These are phyloP conservation scores for Mycotypha africana DNA, from an alignment of 371 early-diverging fungal species.

Conservation along the genomic window DNA sequence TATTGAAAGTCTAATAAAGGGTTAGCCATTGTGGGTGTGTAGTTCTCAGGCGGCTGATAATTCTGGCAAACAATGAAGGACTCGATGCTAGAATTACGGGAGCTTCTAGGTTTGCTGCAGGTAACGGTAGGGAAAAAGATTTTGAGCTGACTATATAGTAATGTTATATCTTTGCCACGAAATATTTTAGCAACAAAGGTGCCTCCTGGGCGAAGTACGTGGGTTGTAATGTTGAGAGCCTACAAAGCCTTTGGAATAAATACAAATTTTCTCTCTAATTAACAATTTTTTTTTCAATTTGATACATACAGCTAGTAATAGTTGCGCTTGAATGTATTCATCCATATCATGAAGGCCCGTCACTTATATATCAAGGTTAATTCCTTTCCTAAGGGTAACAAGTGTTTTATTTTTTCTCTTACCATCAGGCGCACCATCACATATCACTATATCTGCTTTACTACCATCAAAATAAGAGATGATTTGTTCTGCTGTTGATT, in stretches of 20 bases:
- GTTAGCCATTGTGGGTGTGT: constrained; percentile 85
- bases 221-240: constrained; percentile 93
- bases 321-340: constrained; percentile 97
- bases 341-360: constrained; percentile 99
- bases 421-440: constrained; percentile 99
- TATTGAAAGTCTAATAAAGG: constrained; percentile 78
- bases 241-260: too few relatives aligned
- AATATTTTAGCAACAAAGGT: constrained; percentile 98
- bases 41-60: constrained; percentile 79
- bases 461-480: constrained; percentile 83
- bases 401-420: constrained; percentile 6
- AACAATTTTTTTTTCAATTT: too few relatives aligned
- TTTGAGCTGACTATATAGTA: constrained; percentile 88
- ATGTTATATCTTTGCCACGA: constrained; percentile 87
- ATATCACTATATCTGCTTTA: constrained; percentile 93
- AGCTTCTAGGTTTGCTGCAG: constrained; percentile 93
- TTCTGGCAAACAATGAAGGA: constrained; percentile 92
- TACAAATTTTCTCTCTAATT: too few relatives aligned
- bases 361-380: constrained; percentile 37
- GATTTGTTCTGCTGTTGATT: constrained; percentile 88
- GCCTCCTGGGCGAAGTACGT: constrained; percentile 84
- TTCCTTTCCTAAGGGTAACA: too few relatives aligned
- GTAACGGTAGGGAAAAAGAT: constrained; percentile 87
- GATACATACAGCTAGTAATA: constrained; percentile 73
- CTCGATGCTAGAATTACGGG: constrained; percentile 90